These are phyloP conservation scores for Aspergillus kassunensis DNA, from an alignment of 495 filamentous ascomycete species.

Conservation along the genomic window DNA sequence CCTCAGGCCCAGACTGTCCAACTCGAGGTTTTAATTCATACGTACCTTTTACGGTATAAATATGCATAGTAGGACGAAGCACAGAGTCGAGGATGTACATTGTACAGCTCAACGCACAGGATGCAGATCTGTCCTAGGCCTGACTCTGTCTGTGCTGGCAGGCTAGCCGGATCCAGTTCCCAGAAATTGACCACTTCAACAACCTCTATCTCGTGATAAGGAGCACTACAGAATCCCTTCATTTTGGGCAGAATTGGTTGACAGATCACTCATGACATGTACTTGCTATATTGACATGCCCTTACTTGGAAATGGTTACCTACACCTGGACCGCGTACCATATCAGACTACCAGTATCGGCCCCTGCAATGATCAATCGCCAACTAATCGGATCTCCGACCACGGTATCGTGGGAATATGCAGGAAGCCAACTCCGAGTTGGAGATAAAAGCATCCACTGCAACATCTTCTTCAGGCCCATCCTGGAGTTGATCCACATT, in stretches of 20 bases:
- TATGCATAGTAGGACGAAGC: not conserved
- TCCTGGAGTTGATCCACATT: not conserved
- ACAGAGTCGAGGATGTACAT: not conserved
- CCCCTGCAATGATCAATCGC: no score
- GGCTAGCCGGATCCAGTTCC: constrained; percentile 1
- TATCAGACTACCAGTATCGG: not conserved
- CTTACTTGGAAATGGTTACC: no score
- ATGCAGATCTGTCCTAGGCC: constrained; percentile 6
- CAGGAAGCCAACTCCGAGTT: no score
- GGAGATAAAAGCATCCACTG: not conserved
- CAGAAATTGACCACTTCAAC: not conserved
- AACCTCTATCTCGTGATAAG: not conserved
- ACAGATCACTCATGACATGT: not conserved
- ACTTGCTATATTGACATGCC: not conserved
- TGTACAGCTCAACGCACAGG: constrained; percentile 7
- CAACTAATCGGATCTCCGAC: not conserved
- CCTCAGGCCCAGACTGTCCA: not conserved
- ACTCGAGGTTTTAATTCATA: not conserved
- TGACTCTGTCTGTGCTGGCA: constrained; percentile 8
- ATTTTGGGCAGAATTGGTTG: constrained; percentile 11
- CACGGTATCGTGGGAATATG: no score
- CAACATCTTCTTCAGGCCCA: not conserved
- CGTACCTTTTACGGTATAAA: constrained; percentile 4
- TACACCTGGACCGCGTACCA: no score
- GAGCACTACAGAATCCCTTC: constrained; percentile 3